Base-by-base conservation (phyloP, 2,329 filamentous ascomycete genomes). In the Scytalidium sp. region DNA sequence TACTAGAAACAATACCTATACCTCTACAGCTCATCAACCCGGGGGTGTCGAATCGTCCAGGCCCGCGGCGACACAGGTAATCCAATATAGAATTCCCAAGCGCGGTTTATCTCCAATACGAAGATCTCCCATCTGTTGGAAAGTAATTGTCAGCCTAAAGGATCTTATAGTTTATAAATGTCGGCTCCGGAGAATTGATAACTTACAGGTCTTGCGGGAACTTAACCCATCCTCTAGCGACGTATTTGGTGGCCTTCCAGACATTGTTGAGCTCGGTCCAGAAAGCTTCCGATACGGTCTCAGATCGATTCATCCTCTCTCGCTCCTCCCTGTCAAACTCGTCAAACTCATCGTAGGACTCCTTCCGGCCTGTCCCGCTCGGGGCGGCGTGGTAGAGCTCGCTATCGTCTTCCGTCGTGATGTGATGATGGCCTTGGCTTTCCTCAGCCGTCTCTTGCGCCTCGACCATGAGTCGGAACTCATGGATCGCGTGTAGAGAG, bases 201-300 rank as follows among this genome's bases (percentile, higher is more conserved):
- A 83, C 88, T 83, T 78, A 94, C 88, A 88, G 50, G 54, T 78
- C 79, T 42, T 69, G 74, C 0, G 92, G 92, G 43, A 91, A 73
- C 19, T 75, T 70, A 5, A 84, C 48, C 89, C 90, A 99, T 52
- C 81, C 80, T 56, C 67, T 76, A 8, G 94, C 20, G 2, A 97
- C 83, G 59, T 84, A 82, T 58, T 80, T 78, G 43, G 81, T 74
- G 1, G 84, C 84, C 50, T 76, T 74, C 61, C 75, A 80, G 11
- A 96, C 76, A 15, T 83, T 70, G 4, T 70, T 67, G 23, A 86
- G 67, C 68, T 97, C 93, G 1, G 77, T 68, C 57, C 75, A 72
- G 54, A 93, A 75, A 6, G 75, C 70, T 19, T 91, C 84, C 43
- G 66, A 64, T 1, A 85, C 1, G 0, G 76, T 75, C 0, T 68